phyloP scores from a whole-genome alignment of 768 basidiomycete genomes.

The Phylloporus sp. region DNA sequence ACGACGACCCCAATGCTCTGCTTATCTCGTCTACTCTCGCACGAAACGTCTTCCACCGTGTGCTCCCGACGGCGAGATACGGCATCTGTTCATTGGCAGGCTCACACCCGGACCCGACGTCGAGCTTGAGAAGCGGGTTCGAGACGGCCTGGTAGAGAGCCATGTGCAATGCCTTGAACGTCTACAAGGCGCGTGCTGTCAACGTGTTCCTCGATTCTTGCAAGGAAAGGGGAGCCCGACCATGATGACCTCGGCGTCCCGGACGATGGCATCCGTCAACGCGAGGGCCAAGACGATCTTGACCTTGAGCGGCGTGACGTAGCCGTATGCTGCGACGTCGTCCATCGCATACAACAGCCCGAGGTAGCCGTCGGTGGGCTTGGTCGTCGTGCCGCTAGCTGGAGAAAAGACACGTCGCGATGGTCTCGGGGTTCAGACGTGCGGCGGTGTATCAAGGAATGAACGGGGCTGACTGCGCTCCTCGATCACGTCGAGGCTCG shows the following conservation, averaged over 20 bases:
- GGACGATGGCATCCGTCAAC: conserved; percentile 74
- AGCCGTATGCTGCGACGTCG: conserved; percentile 89
- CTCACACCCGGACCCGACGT: conserved; percentile 42
- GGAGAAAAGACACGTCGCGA: background rate
- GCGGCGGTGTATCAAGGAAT: background rate
- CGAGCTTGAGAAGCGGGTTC: conserved; percentile 80
- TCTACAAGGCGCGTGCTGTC: conserved; percentile 37
- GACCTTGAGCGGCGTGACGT: conserved; percentile 80
- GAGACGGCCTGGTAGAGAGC: conserved; percentile 79
- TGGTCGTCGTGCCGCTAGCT: conserved; percentile 41
- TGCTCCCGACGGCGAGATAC: conserved; percentile 53
- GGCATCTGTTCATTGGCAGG: conserved; percentile 46
- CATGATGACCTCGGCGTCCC: conserved; percentile 71
- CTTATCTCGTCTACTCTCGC: conserved; percentile 71
- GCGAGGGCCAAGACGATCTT: conserved; percentile 82
- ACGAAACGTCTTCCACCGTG: conserved; percentile 67
- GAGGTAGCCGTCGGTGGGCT: conserved; percentile 73
- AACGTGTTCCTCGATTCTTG: too few relatives aligned
- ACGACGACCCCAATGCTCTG: conserved; percentile 44
- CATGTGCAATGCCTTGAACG: conserved; percentile 86
- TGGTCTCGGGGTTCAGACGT: background rate
- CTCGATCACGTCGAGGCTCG: conserved; percentile 85
- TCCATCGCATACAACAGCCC: conserved; percentile 88
- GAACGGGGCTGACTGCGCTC: conserved; percentile 65
- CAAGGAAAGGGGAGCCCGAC: conserved; percentile 37